Evolutionary conservation across 148 eudicot species (phyloP).

Genomic region (Beta vulgaris): DNA sequence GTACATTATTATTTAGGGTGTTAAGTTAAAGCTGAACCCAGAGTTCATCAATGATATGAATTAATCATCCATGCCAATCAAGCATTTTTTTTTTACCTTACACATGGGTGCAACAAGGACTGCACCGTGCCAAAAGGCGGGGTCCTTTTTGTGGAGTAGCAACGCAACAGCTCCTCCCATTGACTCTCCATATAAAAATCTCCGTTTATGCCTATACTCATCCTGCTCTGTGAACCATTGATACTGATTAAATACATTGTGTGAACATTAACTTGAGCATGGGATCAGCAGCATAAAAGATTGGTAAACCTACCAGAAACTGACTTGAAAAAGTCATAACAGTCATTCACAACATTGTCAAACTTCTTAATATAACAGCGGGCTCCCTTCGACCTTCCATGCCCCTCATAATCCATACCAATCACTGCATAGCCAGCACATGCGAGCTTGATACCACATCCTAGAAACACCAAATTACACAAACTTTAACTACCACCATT

Average conservation of each 20-base stretch:
- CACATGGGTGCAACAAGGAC: conserved; percentile 99
- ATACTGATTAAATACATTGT: conserved; percentile 18
- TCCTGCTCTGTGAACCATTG: conserved; percentile 47
- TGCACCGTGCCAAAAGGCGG: conserved; percentile 84
- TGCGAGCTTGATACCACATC: conserved; percentile 73
- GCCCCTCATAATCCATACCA: conserved; percentile 99
- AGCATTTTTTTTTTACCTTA: conserved; percentile 80
- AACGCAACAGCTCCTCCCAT: conserved; percentile 99
- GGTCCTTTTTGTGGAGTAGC: conserved; percentile 77
- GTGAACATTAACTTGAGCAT: conserved; percentile 8
- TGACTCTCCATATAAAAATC: conserved; percentile 94
- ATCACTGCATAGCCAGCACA: conserved; percentile 82
- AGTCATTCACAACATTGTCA: conserved; percentile 76
- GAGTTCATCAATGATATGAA: not conserved
- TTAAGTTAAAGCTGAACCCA: not conserved
- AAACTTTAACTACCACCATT: not conserved
- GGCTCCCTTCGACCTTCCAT: conserved; percentile 84
- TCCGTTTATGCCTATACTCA: conserved; percentile 65
- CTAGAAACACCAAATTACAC: conserved; percentile 30
- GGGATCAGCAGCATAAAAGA: not conserved
- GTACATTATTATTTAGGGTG: not conserved
- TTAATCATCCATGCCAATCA: not conserved
- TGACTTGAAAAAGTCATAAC: conserved; percentile 71
- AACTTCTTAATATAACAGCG: conserved; percentile 96
- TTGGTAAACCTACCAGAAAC: conserved; percentile 59